Base-by-base conservation (phyloP, 768 basidiomycete species). In the Fibroporia radiculosa region DNA sequence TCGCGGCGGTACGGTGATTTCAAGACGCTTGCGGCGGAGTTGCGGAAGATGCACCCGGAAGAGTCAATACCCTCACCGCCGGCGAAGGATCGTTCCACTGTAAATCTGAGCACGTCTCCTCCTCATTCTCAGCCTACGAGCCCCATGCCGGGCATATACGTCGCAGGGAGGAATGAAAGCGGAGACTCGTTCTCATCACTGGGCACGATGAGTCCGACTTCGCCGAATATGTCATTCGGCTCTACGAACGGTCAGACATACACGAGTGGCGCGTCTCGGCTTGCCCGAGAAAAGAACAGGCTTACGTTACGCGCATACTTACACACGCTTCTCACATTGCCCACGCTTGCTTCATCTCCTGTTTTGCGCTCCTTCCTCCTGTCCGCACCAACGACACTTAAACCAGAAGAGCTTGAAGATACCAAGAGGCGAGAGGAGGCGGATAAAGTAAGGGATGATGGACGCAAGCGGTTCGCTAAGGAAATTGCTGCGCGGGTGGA, bases 1-100 rank as follows among this genome's bases (percentile, higher is more conserved):
- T 87, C 91, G 1, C 75, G 96, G 46, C 74, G 96, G 51, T 93
- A 98, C 60, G 95, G 95, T 6, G 96, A 99, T 62, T 99, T 99
- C 63, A 84, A 72, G 59, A 86, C 91, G 2, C 74, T 99, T 14
- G 81, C 83, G 2, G 75, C 81, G 38, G 91, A 96, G 90, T 78
- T 99, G 13, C 83, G 84, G 32, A 88, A 90, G 63, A 82, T 80
- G 24, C 85, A 92, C 61, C 85, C 93, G 2, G 80, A 86, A 27
- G 82, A 88, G 57, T 68, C 76, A n/a, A 74, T 97, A 14, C 82
- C 78, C 1, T 66, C 77, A 0, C 96, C 93, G 1, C 96, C 96
- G 0, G 68, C 80, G 4, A 99, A 99, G 65, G 96, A 99, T 59
- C 76, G 83, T 48, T 80, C 86, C 0, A 74, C 76, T 20, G 78